Percentiles rank a stretch among this genome's conserved stretches.
These are phyloP conservation scores for Pisolithus orientalis DNA, from an alignment of 768 basidiomycete species.

Conservation along the genomic window DNA sequence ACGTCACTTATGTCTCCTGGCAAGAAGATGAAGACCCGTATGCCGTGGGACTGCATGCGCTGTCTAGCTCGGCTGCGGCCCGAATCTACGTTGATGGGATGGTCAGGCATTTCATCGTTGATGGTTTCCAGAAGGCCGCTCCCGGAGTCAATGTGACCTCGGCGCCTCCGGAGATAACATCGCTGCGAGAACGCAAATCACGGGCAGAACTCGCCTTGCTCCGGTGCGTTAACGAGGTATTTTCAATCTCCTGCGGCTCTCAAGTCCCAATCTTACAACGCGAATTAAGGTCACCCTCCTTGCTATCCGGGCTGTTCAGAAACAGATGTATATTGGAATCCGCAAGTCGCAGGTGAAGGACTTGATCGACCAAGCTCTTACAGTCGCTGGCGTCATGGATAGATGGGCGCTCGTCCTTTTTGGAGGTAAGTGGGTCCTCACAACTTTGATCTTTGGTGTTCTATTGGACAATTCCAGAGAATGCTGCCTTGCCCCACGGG, in stretches of 20 bases:
- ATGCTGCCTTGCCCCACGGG: slow-evolving; percentile 84
- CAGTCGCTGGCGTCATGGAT: slow-evolving; percentile 50
- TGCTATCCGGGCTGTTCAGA: slow-evolving; percentile 60
- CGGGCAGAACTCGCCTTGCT: slow-evolving; percentile 62
- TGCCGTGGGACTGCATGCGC: slow-evolving; percentile 32
- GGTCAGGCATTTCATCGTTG: slow-evolving; percentile 57
- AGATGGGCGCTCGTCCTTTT: slow-evolving; percentile 67
- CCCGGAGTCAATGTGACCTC: slow-evolving; percentile 34
- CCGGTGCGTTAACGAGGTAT: slow-evolving; percentile 75
- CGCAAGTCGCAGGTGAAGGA: slow-evolving; percentile 61
- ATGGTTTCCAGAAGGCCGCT: slow-evolving; percentile 49
- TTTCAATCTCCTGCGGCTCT: slow-evolving; percentile 2
- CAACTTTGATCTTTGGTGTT: neutral
- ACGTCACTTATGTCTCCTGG: slow-evolving; percentile 50
- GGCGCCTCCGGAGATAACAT: slow-evolving; percentile 49
- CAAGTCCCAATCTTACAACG: neutral
- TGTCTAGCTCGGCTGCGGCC: slow-evolving; percentile 20
- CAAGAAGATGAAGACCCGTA: slow-evolving; percentile 68
- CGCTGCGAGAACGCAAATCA: slow-evolving; percentile 71
- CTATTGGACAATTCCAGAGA: slow-evolving; percentile 41
- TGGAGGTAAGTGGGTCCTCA: slow-evolving; percentile 47
- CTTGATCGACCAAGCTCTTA: slow-evolving; percentile 54
- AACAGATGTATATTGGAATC: slow-evolving; percentile 62
- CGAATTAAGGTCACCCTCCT: slow-evolving; percentile 62
- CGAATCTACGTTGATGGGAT: slow-evolving; percentile 56